Conservation (phyloP, 352 stramenopile genomes). For the Phytophthora melonis region DNA sequence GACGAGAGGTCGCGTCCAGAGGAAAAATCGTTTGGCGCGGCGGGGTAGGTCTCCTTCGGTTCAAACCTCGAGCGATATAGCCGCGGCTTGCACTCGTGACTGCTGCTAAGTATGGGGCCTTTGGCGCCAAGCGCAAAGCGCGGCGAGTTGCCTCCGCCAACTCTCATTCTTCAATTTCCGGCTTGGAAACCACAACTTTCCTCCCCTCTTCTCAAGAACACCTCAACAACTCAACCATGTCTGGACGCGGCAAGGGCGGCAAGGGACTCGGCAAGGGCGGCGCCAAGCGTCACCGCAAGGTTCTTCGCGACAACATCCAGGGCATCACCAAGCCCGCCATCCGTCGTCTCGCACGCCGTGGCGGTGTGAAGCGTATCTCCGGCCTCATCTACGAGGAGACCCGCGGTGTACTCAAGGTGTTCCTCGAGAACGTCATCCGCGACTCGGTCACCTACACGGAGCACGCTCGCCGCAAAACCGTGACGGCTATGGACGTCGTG, state of each 20-base stretch:
- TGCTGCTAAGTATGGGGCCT: neutral
- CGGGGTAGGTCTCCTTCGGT: slow-evolving; percentile 23
- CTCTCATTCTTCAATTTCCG: slow-evolving; percentile 73
- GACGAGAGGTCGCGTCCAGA: neutral
- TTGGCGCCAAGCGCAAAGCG: neutral
- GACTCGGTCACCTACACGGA: slow-evolving; percentile 97
- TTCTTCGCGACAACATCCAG: slow-evolving; percentile 93
- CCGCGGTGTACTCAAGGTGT: slow-evolving; percentile 98
- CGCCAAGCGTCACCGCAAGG: slow-evolving; percentile 89
- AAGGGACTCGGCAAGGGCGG: slow-evolving; percentile 88
- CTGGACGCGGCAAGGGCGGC: slow-evolving; percentile 85
- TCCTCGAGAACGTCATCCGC: slow-evolving; percentile 98
- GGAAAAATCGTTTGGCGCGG: neutral
- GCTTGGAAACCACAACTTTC: slow-evolving; percentile 33
- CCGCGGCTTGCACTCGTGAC: neutral
- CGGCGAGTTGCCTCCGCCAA: slow-evolving; percentile 21
- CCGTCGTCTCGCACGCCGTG: slow-evolving; percentile 97
- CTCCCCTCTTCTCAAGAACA: slow-evolving; percentile 23
- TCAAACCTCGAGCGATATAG: slow-evolving; percentile 30
- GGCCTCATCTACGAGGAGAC: slow-evolving; percentile 99
- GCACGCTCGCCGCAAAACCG: slow-evolving; percentile 96
- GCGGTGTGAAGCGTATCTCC: slow-evolving; percentile 98
- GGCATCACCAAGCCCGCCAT: slow-evolving; percentile 96
- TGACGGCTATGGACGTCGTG: slow-evolving; percentile 98
- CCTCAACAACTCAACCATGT: slow-evolving; percentile 67